Evolutionary conservation across 441 rosid species (phyloP).

Genomic region (Bocquillonia castaneifolia): DNA sequence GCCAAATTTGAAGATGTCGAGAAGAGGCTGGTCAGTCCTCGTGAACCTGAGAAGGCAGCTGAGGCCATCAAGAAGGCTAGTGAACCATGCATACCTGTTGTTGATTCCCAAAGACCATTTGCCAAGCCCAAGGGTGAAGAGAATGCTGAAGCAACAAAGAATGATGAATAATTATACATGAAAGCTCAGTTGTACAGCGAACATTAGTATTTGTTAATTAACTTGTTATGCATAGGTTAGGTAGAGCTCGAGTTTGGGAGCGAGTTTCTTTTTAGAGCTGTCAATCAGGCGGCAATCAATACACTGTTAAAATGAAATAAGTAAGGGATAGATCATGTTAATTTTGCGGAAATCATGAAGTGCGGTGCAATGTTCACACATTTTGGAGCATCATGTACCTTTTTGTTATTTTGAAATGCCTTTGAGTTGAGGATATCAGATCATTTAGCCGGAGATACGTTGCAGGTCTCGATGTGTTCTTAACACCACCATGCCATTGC

Average conservation of each 20-base stretch:
- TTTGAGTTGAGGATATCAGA: background rate
- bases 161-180: constrained; percentile 11
- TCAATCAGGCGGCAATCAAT: background rate
- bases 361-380: too few species aligned
- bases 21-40: constrained; percentile 61
- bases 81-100: constrained; percentile 42
- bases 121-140: constrained; percentile 35
- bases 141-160: constrained; percentile 26
- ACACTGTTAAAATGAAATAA: too few species aligned
- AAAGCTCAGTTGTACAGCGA: constrained; percentile 1
- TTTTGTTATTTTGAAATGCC: background rate
- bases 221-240: background rate
- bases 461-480: background rate
- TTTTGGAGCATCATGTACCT: background rate
- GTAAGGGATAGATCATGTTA: background rate
- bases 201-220: too few species aligned
- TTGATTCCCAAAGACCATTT: constrained; percentile 44
- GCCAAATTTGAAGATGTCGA: constrained; percentile 54
- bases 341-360: background rate
- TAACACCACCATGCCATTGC: too few species aligned
- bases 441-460: background rate
- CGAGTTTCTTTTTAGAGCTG: background rate
- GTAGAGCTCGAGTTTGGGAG: background rate
- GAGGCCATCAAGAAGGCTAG: constrained; percentile 43
- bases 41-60: constrained; percentile 46